phyloP scores from a whole-genome alignment of 306 rosid genomes.

The Glycyrrhiza uralensis region DNA sequence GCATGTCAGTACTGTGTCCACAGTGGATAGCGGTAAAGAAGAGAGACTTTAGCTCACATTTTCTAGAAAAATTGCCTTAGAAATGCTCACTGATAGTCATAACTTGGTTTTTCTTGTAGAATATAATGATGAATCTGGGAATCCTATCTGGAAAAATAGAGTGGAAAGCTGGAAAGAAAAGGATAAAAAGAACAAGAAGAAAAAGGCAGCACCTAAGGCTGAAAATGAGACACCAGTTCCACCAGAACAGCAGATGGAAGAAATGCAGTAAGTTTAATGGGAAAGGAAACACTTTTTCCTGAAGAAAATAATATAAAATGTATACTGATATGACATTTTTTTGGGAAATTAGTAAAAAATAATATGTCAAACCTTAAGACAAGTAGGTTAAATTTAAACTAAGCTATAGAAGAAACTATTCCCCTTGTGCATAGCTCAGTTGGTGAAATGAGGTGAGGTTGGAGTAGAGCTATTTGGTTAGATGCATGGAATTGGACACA shows the following conservation, averaged over 20 bases:
- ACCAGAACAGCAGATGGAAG: slow-evolving; percentile 80
- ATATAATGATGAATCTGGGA: slow-evolving; percentile 74
- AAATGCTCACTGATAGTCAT: background rate
- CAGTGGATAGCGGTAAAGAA: slow-evolving; percentile 79
- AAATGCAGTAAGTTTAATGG: slow-evolving; percentile 52
- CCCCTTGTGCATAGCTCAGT: background rate
- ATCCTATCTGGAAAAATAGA: slow-evolving; percentile 98
- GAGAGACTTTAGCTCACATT: slow-evolving; percentile 1
- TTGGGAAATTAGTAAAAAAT: background rate
- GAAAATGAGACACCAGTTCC: slow-evolving; percentile 62
- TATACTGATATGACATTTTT: background rate
- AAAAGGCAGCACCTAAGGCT: slow-evolving; percentile 50
- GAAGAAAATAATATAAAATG: background rate
- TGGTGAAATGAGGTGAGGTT: background rate
- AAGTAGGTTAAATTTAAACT: background rate
- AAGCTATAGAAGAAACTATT: background rate
- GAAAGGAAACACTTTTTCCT: background rate
- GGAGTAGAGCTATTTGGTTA: background rate
- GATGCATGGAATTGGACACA: background rate
- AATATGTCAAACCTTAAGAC: background rate
- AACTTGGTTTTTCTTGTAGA: slow-evolving; percentile 53
- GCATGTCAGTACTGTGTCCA: slow-evolving; percentile 83
- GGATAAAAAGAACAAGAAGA: slow-evolving; percentile 90
- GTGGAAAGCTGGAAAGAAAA: slow-evolving; percentile 99
- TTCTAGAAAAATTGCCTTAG: slow-evolving; percentile 9